Conservation (phyloP, 805 yeast species). For the Barnettozyma populi region DNA sequence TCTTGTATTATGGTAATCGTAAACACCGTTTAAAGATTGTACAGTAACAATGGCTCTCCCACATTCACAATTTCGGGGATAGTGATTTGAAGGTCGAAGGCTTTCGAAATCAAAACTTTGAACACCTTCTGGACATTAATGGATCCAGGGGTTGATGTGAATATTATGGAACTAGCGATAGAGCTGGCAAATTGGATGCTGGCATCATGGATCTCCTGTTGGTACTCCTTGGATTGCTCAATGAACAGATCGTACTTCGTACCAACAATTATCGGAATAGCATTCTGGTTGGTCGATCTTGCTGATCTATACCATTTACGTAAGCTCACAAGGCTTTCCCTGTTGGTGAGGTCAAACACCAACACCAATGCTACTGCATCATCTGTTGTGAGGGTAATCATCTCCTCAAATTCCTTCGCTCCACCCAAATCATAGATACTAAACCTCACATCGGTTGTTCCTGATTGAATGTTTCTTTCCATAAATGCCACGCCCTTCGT, state of each 20-base stretch:
- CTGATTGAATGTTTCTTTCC: conserved; percentile 81
- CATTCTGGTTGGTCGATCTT: conserved; percentile 81
- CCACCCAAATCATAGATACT: conserved; percentile 97
- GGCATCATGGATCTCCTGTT: conserved; percentile 74
- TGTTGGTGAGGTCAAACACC: conserved; percentile 85
- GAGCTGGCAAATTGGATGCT: conserved; percentile 83
- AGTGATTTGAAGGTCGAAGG: conserved; percentile 70
- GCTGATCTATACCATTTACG: conserved; percentile 95
- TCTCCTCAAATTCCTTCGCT: conserved; percentile 87
- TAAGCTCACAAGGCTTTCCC: conserved; percentile 77
- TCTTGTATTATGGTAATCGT: not conserved
- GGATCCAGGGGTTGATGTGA: conserved; percentile 88
- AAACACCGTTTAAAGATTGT: conserved; percentile 27
- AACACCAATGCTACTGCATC: conserved; percentile 90
- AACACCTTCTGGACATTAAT: conserved; percentile 92
- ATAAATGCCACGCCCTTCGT: conserved; percentile 93
- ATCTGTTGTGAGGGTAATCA: conserved; percentile 87
- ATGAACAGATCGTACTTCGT: conserved; percentile 89
- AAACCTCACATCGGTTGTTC: conserved; percentile 83
- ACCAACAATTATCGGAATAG: conserved; percentile 87
- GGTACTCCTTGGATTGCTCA: conserved; percentile 73
- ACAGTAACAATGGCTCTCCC: conserved; percentile 90
- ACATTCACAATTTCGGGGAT: conserved; percentile 76
- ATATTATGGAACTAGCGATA: conserved; percentile 79
- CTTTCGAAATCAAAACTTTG: conserved; percentile 83